These are phyloP conservation scores for Akebia trifoliata DNA, from an alignment of 164 flowering plant species.

Conservation along the genomic window DNA sequence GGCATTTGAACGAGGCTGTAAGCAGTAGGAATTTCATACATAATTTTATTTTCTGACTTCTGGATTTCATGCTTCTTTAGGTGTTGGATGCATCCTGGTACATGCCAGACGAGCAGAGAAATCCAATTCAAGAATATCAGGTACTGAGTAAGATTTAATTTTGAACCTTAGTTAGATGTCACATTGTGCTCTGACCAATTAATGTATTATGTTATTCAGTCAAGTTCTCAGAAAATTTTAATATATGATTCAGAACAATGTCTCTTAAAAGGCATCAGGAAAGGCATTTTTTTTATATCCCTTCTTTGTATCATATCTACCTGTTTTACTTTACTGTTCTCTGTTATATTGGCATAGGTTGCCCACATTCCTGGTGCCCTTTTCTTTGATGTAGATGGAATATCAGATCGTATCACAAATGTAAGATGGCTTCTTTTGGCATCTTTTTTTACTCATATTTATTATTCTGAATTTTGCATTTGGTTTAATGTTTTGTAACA, in stretches of 20 bases:
- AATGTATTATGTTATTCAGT: not conserved
- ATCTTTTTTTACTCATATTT: not conserved
- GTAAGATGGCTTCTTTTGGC: conserved; percentile 41
- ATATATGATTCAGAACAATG: not conserved
- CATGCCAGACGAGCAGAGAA: conserved; percentile 97
- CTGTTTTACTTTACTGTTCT: not conserved
- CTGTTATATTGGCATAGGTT: conserved; percentile 46
- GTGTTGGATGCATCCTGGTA: conserved; percentile 99
- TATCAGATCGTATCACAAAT: conserved; percentile 71
- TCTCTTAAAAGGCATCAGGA: not conserved
- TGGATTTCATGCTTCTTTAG: conserved; percentile 29
- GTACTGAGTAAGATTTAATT: conserved; percentile 25
- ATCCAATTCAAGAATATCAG: conserved; percentile 97
- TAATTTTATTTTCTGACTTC: conserved; percentile 6
- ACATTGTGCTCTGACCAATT: not conserved
- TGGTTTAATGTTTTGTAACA: not conserved
- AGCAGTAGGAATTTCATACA: no score
- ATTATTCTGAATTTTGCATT: not conserved
- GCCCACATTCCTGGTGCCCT: conserved; percentile 99
- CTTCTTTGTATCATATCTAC: not conserved
- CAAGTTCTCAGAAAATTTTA: not conserved
- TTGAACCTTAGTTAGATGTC: not conserved
- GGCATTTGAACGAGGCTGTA: no score
- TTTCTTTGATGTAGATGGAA: conserved; percentile 95
- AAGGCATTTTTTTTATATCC: not conserved